These are phyloP conservation scores for Colletotrichum acutatum DNA, from an alignment of 2,329 filamentous ascomycete species.

Conservation along the genomic window DNA sequence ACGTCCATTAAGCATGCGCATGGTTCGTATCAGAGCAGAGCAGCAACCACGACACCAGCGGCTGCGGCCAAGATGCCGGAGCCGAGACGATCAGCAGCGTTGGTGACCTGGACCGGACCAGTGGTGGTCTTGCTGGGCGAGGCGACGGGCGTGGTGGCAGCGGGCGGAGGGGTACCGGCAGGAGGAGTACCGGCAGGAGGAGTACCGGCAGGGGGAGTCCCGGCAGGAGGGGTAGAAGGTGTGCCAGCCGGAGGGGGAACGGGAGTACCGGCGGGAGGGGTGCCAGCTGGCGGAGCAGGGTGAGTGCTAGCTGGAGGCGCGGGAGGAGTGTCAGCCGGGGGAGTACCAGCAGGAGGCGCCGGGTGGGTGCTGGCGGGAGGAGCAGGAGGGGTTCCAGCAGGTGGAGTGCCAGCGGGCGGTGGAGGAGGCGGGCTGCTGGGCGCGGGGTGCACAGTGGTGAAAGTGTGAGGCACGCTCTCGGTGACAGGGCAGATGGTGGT, in stretches of 20 bases:
- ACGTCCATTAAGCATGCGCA: neutral
- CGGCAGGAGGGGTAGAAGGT: neutral
- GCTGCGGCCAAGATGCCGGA: constrained; percentile 25
- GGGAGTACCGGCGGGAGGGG: neutral
- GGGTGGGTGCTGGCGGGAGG: neutral
- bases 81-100: constrained; percentile 16
- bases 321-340: neutral
- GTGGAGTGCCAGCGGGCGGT: neutral
- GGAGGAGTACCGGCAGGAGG: neutral
- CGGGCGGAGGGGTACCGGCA: neutral
- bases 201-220: neutral
- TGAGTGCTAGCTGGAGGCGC: neutral
- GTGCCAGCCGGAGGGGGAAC: neutral
- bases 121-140: neutral
- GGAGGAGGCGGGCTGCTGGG: constrained; percentile 7
- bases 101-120: constrained; percentile 9
- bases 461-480: constrained; percentile 17
- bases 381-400: neutral
- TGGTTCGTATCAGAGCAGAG: constrained; percentile 14
- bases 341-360: neutral
- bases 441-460: constrained; percentile 7
- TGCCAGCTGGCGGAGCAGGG: neutral
- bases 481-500: constrained; percentile 51
- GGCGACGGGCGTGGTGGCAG: neutral
- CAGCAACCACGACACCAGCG: constrained; percentile 25